A percentile compares a stretch with the other conserved stretches of the same genome.
phyloP scores from a whole-genome alignment of 2,329 filamentous ascomycete species.

The Aspergillus sp. region DNA sequence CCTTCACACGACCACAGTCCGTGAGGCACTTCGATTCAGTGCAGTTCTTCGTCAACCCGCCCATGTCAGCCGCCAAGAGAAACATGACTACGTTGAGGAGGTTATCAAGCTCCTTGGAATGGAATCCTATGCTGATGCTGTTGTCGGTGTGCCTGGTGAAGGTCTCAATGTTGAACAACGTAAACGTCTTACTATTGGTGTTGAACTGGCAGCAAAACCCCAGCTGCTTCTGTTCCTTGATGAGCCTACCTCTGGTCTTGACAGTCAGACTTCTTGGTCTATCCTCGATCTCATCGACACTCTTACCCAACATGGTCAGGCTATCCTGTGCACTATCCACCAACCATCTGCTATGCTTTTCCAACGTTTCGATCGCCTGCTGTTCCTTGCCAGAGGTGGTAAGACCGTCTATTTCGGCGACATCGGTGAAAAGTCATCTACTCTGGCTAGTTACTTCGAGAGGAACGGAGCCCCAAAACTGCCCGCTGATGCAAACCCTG shows the following conservation, averaged over 20 bases:
- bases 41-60: slow-evolving; percentile 80
- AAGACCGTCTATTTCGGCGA: slow-evolving; percentile 67
- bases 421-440: slow-evolving; percentile 56
- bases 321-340: slow-evolving; percentile 95
- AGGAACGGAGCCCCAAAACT: slow-evolving; percentile 58
- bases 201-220: slow-evolving; percentile 92
- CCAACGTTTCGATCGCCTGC: slow-evolving; percentile 68
- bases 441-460: slow-evolving; percentile 61
- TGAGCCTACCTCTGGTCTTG: slow-evolving; percentile 90
- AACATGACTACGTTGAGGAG: slow-evolving; percentile 81
- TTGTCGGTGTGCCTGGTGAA: slow-evolving; percentile 86
- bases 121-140: slow-evolving; percentile 81
- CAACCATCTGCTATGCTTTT: slow-evolving; percentile 96
- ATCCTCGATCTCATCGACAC: slow-evolving; percentile 86
- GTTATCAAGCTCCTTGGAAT: slow-evolving; percentile 89
- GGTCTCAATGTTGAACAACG: slow-evolving; percentile 62
- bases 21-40: slow-evolving; percentile 82
- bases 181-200: slow-evolving; percentile 83
- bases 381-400: slow-evolving; percentile 62
- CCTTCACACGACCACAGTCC: slow-evolving; percentile 75
- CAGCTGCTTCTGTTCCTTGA: slow-evolving; percentile 87
- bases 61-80: slow-evolving; percentile 67
- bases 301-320: slow-evolving; percentile 81
- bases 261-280: slow-evolving; percentile 89
- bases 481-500: slow-evolving; percentile 62